phyloP scores from a whole-genome alignment of 306 rosid species.

The Psophocarpus tetragonolobus region DNA sequence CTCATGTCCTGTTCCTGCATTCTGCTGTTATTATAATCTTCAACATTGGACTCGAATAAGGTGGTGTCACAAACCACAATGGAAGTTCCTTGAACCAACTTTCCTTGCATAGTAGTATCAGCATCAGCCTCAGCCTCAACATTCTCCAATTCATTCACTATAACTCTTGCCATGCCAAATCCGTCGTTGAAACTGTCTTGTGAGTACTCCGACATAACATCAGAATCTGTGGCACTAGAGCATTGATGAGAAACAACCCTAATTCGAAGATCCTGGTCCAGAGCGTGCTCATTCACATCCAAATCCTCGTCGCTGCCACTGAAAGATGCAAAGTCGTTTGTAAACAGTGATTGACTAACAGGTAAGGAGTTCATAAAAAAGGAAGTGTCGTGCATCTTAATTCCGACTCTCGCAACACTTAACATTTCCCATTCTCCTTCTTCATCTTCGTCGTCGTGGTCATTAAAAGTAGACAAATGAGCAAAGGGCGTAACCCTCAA shows the following conservation, averaged over 20 bases:
- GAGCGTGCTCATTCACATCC: constrained; percentile 24
- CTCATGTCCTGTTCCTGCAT: neutral
- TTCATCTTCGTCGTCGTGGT: constrained; percentile 24
- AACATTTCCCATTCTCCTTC: constrained; percentile 20
- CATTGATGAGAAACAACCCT: constrained; percentile 23
- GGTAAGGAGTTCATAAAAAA: constrained; percentile 18
- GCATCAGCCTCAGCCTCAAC: constrained; percentile 21
- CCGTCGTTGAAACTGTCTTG: neutral
- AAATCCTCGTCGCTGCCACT: neutral
- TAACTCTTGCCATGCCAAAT: constrained; percentile 24
- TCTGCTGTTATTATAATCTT: neutral
- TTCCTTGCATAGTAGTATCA: constrained; percentile 8
- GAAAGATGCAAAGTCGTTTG: constrained; percentile 1
- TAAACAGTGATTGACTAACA: constrained; percentile 27
- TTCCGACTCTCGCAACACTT: constrained; percentile 29
- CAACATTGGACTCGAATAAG: neutral
- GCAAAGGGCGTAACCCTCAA: constrained; percentile 60
- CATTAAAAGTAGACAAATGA: constrained; percentile 51
- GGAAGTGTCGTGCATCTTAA: constrained; percentile 24
- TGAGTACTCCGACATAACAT: constrained; percentile 15
- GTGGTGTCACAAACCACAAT: constrained; percentile 1
- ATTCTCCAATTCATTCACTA: constrained; percentile 25
- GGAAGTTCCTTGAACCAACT: constrained; percentile 1
- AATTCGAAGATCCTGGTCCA: constrained; percentile 23
- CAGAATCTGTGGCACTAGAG: constrained; percentile 6